Percentiles rank a stretch among this genome's conserved stretches.
These are phyloP conservation scores for Entophlyctis helioformis DNA, from an alignment of 192 early-diverging fungal species.

Conservation along the genomic window DNA sequence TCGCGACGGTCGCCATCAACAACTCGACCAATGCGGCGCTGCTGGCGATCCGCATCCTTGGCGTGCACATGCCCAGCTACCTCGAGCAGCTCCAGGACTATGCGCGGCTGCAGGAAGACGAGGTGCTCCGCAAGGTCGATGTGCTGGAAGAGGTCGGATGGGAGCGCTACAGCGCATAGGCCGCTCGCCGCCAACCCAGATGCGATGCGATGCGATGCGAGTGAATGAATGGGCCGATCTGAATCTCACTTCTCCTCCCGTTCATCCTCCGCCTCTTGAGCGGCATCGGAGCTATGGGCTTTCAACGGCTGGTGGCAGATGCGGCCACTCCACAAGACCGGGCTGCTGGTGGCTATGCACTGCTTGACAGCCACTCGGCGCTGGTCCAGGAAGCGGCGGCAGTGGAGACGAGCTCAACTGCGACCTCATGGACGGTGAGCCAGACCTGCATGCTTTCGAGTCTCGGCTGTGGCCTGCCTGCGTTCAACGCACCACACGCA, in stretches of 20 bases:
- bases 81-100: conserved; percentile 69
- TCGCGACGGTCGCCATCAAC: conserved; percentile 98
- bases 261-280: no score
- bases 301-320: no score
- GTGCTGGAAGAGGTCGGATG: conserved; percentile 68
- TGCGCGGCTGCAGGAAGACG: conserved; percentile 67
- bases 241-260: no score
- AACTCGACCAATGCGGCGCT: conserved; percentile 95
- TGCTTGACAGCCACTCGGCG: no score
- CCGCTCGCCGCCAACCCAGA: no score
- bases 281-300: no score
- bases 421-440: conserved; percentile 8
- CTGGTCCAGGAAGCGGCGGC: no score
- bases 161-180: conserved; percentile 79
- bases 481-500: neutral
- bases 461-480: neutral
- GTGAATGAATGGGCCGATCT: no score
- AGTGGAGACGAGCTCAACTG: conserved; percentile 8
- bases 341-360: no score
- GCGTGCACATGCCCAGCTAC: conserved; percentile 62
- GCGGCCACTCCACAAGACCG: no score
- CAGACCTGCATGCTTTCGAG: neutral
- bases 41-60: conserved; percentile 84
- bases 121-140: conserved; percentile 81
- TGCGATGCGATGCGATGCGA: no score